A percentile compares a stretch with the other conserved stretches of the same genome.
phyloP scores from a whole-genome alignment of 2,329 filamentous ascomycete species.

The Penicillium janthinellum region DNA sequence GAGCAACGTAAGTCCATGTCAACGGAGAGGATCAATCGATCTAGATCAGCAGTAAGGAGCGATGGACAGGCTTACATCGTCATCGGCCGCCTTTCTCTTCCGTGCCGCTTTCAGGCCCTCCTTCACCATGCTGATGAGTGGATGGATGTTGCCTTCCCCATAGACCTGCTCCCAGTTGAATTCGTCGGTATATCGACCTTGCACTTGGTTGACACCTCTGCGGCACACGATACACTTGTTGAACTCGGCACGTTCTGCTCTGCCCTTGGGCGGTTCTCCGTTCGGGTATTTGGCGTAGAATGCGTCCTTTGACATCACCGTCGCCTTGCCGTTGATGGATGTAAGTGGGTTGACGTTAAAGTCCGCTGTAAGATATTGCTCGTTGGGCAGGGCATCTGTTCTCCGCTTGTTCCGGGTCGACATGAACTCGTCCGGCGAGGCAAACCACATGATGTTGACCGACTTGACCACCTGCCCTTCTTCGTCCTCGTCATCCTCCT shows the following conservation, averaged over 20 bases:
- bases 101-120: conserved; percentile 66
- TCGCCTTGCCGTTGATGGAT: conserved; percentile 88
- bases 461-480: conserved; percentile 59
- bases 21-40: neutral
- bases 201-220: conserved; percentile 83
- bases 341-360: conserved; percentile 84
- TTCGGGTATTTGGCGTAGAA: conserved; percentile 72
- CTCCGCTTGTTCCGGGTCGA: conserved; percentile 80
- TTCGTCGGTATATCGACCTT: conserved; percentile 87
- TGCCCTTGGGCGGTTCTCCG: conserved; percentile 70
- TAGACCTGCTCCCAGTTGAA: conserved; percentile 91
- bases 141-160: conserved; percentile 63
- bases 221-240: conserved; percentile 90
- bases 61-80: conserved; percentile 35
- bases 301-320: conserved; percentile 69
- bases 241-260: conserved; percentile 63
- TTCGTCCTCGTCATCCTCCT: conserved; percentile 70
- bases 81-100: conserved; percentile 49
- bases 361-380: conserved; percentile 85
- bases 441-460: conserved; percentile 92
- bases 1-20: conserved; percentile 6
- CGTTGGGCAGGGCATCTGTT: conserved; percentile 78
- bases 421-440: conserved; percentile 82
- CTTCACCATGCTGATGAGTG: conserved; percentile 68
- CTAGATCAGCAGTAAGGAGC: neutral